Conservation (phyloP, 139 green algal genomes). For the Closterium sp. region DNA sequence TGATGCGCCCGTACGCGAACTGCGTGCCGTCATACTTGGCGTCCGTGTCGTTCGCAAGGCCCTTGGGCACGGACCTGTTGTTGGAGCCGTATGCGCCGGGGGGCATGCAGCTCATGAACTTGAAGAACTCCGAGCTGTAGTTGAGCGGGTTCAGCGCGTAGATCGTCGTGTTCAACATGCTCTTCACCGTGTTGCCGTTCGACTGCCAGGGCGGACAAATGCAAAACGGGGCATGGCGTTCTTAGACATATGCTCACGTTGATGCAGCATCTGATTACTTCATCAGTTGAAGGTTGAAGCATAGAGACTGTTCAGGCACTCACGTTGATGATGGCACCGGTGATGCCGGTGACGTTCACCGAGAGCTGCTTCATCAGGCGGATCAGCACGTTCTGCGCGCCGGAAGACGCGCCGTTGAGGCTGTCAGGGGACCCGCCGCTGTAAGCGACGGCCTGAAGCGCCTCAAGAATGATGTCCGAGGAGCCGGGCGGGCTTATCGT, state of each 20-base stretch:
- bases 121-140: not conserved
- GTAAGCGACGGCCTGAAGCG: not conserved
- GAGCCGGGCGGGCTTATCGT: not conserved
- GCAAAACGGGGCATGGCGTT: too few relatives aligned
- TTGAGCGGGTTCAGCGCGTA: not conserved
- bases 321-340: not conserved
- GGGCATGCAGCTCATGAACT: not conserved
- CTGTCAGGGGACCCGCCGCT: not conserved
- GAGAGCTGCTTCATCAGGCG: not conserved
- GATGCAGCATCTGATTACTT: too few relatives aligned
- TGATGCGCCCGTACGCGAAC: not conserved
- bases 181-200: not conserved
- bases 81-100: not conserved
- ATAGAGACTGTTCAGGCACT: not conserved
- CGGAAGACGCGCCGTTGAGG: not conserved
- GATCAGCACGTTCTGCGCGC: not conserved
- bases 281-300: too few relatives aligned
- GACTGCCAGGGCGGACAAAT: not conserved
- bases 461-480: not conserved
- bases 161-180: not conserved
- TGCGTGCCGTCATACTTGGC: not conserved
- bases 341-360: not conserved
- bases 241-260: too few relatives aligned
- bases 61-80: not conserved
- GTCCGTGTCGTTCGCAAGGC: not conserved